Evolutionary conservation across 352 stramenopile genomes (phyloP).

Genomic region (Globisporangium acanthophoron): DNA sequence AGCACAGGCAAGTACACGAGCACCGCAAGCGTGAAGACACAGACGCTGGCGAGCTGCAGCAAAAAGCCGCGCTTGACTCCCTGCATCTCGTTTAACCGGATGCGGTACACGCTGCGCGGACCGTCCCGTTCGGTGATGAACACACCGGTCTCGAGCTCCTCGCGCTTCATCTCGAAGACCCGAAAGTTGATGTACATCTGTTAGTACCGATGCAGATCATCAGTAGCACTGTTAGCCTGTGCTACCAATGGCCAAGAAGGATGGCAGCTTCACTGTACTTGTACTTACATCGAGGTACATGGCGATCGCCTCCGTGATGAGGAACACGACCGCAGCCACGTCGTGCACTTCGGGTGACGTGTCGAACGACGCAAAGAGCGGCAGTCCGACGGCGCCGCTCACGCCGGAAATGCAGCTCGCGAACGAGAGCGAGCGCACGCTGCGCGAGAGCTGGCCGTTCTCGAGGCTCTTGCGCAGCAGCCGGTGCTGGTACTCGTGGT

Average conservation of each 20-base stretch:
- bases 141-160: conserved; percentile 48
- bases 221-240: too few relatives aligned
- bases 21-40: conserved; percentile 42
- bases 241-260: too few relatives aligned
- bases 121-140: conserved; percentile 53
- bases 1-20: conserved; percentile 51
- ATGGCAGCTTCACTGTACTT: too few relatives aligned
- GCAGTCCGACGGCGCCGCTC: conserved; percentile 30
- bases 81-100: conserved; percentile 34
- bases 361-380: conserved; percentile 34
- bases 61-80: conserved; percentile 44
- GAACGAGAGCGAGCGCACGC: conserved; percentile 28
- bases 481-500: conserved; percentile 47
- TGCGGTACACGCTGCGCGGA: conserved; percentile 35
- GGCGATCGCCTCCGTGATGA: conserved; percentile 40
- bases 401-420: conserved; percentile 32
- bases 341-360: conserved; percentile 34
- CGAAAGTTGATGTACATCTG: conserved; percentile 59
- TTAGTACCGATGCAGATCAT: too few relatives aligned
- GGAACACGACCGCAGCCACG: conserved; percentile 36
- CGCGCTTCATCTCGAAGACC: conserved; percentile 46
- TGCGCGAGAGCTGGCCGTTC: conserved; percentile 22
- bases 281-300: conserved; percentile 47
- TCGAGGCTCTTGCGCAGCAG: conserved; percentile 32
- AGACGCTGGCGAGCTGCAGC: conserved; percentile 40